These are phyloP conservation scores for Blastobotrys serpentis DNA, from an alignment of 1,139 yeast species.

Conservation along the genomic window DNA sequence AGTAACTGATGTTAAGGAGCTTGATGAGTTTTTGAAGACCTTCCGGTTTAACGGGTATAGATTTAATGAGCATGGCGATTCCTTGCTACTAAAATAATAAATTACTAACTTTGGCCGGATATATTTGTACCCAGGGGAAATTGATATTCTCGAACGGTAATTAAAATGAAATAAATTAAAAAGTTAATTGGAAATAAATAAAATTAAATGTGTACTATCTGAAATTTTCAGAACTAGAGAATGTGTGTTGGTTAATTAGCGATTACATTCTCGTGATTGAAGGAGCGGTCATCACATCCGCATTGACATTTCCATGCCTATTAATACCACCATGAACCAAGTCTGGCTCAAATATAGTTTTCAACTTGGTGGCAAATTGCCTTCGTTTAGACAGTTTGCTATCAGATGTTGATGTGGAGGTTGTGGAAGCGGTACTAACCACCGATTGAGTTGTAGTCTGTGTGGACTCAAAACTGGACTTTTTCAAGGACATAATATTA, in stretches of 20 bases:
- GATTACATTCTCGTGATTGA: background rate
- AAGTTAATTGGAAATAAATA: background rate
- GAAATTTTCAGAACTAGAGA: too few species aligned
- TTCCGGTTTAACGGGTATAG: slow-evolving; percentile 51
- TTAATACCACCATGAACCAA: background rate
- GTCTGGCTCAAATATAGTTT: background rate
- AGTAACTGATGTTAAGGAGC: slow-evolving; percentile 50
- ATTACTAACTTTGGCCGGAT: too few species aligned
- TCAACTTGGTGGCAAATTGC: background rate
- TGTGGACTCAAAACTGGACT: background rate
- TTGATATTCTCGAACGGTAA: too few species aligned
- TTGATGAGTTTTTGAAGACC: slow-evolving; percentile 43
- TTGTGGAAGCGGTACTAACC: background rate
- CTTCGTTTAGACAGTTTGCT: background rate
- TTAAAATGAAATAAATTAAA: too few species aligned
- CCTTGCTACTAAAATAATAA: background rate
- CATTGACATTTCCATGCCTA: background rate
- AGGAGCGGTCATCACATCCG: background rate
- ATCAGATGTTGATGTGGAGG: background rate
- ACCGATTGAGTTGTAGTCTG: background rate
- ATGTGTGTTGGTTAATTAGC: too few species aligned
- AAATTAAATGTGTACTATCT: too few species aligned
- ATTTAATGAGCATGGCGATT: slow-evolving; percentile 36
- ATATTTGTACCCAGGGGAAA: too few species aligned
- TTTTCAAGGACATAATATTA: background rate